Conservation (phyloP, 352 stramenopile genomes). For the Globisporangium yorkense region DNA sequence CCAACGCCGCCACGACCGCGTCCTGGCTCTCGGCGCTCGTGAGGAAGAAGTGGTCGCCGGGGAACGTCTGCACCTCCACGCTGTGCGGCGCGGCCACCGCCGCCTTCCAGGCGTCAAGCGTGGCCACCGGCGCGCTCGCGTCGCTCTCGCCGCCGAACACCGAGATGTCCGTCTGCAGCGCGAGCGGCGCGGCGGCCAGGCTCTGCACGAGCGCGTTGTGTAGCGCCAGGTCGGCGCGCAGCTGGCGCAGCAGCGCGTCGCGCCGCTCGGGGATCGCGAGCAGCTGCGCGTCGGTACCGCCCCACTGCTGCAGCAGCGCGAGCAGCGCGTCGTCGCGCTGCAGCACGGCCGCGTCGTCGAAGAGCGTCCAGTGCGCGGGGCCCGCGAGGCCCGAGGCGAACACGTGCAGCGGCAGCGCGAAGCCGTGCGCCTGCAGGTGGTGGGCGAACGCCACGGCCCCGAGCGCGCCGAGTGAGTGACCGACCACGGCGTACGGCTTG, state of each 20-base stretch:
- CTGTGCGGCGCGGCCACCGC: slow-evolving; percentile 14
- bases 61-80: slow-evolving; percentile 40
- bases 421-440: slow-evolving; percentile 33
- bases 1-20: slow-evolving; percentile 28
- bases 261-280: slow-evolving; percentile 39
- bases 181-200: slow-evolving; percentile 14
- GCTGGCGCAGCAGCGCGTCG: slow-evolving; percentile 21
- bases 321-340: slow-evolving; percentile 32
- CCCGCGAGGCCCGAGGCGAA: slow-evolving; percentile 47
- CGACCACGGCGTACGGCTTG: slow-evolving; percentile 63
- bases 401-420: slow-evolving; percentile 49
- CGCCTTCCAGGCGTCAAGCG: slow-evolving; percentile 30
- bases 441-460: slow-evolving; percentile 46
- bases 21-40: slow-evolving; percentile 25
- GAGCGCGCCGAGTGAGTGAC: slow-evolving; percentile 66
- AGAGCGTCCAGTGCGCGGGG: slow-evolving; percentile 25
- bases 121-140: slow-evolving; percentile 22
- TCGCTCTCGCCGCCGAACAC: slow-evolving; percentile 54
- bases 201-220: slow-evolving; percentile 47
- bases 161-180: slow-evolving; percentile 21
- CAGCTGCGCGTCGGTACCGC: slow-evolving; percentile 49
- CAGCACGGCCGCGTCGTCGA: slow-evolving; percentile 23
- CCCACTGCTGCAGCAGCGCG: slow-evolving; percentile 44
- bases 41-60: slow-evolving; percentile 61
- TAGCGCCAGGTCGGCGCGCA: slow-evolving; percentile 43